phyloP scores from a whole-genome alignment of 768 basidiomycete species.

The Sarcodon aspratus region DNA sequence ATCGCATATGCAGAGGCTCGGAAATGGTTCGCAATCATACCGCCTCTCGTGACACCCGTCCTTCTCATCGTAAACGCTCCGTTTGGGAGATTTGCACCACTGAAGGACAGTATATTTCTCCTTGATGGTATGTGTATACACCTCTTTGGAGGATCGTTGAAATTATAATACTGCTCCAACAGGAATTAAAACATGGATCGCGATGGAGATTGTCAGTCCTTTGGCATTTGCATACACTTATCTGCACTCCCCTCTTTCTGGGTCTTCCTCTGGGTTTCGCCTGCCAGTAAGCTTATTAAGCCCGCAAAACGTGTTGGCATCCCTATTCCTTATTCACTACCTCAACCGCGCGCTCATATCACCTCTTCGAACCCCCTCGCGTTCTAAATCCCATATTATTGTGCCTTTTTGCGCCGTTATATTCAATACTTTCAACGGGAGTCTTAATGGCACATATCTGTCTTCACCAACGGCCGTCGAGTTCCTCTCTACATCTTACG shows the following conservation, averaged over 20 bases:
- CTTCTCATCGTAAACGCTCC: conserved; percentile 57
- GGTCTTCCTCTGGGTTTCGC: conserved; percentile 14
- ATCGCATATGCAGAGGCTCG: conserved; percentile 17
- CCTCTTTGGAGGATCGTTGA: not conserved
- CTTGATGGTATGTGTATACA: conserved; percentile 40
- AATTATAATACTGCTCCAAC: conserved; percentile 14
- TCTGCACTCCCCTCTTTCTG: conserved; percentile 35
- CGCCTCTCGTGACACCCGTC: conserved; percentile 23
- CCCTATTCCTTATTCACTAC: conserved; percentile 68
- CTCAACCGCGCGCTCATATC: conserved; percentile 72
- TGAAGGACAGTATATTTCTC: conserved; percentile 31
- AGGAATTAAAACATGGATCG: conserved; percentile 53
- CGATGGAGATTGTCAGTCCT: conserved; percentile 67
- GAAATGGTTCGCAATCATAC: conserved; percentile 35
- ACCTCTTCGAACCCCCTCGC: conserved; percentile 69
- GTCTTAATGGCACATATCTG: conserved; percentile 59
- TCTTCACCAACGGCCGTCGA: conserved; percentile 40
- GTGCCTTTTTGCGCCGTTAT: conserved; percentile 41
- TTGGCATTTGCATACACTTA: conserved; percentile 38
- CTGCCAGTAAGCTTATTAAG: conserved; percentile 19
- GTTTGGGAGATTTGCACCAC: conserved; percentile 64
- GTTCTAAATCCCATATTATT: conserved; percentile 62
- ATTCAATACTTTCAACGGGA: conserved; percentile 72
- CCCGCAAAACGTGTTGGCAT: conserved; percentile 38
- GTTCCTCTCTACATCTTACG: conserved; percentile 24